phyloP scores from a whole-genome alignment of 1,139 yeast species.

The Debaryomyces sp. region DNA sequence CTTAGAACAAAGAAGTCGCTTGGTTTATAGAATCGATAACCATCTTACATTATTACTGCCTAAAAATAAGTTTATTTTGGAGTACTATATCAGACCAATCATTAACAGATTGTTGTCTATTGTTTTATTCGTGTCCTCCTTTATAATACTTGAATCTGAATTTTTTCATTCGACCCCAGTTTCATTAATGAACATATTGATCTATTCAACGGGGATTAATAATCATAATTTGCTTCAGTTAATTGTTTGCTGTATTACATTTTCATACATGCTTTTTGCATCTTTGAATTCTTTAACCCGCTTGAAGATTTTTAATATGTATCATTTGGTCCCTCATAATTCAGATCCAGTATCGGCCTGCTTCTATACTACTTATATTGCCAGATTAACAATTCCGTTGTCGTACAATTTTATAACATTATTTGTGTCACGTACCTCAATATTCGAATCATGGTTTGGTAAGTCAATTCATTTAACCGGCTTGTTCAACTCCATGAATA shows the following conservation, averaged over 20 bases:
- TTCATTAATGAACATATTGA: constrained; percentile 60
- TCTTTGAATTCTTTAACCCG: constrained; percentile 69
- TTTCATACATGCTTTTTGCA: constrained; percentile 69
- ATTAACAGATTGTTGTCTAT: constrained; percentile 45
- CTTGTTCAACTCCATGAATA: constrained; percentile 70
- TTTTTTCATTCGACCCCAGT: constrained; percentile 68
- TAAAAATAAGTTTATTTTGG: constrained; percentile 30
- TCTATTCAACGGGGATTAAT: constrained; percentile 24
- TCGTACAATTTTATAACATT: constrained; percentile 78
- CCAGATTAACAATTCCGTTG: constrained; percentile 80
- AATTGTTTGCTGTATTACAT: constrained; percentile 39
- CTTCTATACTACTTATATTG: constrained; percentile 79
- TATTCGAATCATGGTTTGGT: constrained; percentile 67
- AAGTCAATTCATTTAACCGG: constrained; percentile 75
- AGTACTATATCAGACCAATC: constrained; percentile 49
- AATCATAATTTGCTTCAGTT: constrained; percentile 33
- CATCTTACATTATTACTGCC: constrained; percentile 26
- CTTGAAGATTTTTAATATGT: constrained; percentile 71
- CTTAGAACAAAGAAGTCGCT: constrained; percentile 30
- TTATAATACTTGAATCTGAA: constrained; percentile 70
- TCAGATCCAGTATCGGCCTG: constrained; percentile 77
- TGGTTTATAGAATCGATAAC: constrained; percentile 28
- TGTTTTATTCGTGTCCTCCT: constrained; percentile 41
- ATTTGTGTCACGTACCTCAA: constrained; percentile 50
- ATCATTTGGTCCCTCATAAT: constrained; percentile 67